Conservation (phyloP, 441 rosid species). For the Erysimum pusillum region DNA sequence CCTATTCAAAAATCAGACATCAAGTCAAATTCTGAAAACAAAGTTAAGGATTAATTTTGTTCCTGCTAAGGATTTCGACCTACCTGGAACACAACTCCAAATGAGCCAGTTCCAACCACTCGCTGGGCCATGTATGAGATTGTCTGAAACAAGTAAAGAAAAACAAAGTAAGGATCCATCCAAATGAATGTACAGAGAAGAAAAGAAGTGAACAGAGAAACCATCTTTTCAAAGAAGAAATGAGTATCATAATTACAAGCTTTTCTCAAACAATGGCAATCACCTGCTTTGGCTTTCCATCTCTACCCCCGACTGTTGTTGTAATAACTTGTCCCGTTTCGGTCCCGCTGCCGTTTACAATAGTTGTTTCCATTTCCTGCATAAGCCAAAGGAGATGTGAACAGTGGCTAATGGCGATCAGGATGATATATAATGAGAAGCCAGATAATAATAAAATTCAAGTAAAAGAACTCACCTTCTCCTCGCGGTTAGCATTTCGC, state of each 20-base stretch:
- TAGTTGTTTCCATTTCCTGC: constrained; percentile 72
- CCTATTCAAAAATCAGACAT: constrained; percentile 52
- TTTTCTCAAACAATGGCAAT: constrained; percentile 29
- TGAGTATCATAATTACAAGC: neutral
- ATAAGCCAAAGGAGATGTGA: constrained; percentile 30
- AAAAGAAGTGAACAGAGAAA: constrained; percentile 3
- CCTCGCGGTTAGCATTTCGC: constrained; percentile 57
- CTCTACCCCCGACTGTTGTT: constrained; percentile 79
- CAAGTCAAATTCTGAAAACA: constrained; percentile 21
- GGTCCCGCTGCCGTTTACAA: constrained; percentile 79
- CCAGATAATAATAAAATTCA: neutral
- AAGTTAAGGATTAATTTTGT: neutral
- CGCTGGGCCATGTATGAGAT: constrained; percentile 93
- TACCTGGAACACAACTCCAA: constrained; percentile 95
- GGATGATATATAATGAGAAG: neutral
- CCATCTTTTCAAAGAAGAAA: constrained; percentile 1
- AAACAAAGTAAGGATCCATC: constrained; percentile 16
- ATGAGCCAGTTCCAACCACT: constrained; percentile 91
- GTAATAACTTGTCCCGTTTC: constrained; percentile 88
- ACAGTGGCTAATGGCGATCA: neutral
- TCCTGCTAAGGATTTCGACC: constrained; percentile 35
- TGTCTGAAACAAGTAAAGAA: constrained; percentile 57
- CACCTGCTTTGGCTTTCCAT: constrained; percentile 93
- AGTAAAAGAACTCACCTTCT: constrained; percentile 57
- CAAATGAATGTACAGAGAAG: neutral